Conservation (phyloP, 257 asterid genomes). For the Sherardia arvensis region DNA sequence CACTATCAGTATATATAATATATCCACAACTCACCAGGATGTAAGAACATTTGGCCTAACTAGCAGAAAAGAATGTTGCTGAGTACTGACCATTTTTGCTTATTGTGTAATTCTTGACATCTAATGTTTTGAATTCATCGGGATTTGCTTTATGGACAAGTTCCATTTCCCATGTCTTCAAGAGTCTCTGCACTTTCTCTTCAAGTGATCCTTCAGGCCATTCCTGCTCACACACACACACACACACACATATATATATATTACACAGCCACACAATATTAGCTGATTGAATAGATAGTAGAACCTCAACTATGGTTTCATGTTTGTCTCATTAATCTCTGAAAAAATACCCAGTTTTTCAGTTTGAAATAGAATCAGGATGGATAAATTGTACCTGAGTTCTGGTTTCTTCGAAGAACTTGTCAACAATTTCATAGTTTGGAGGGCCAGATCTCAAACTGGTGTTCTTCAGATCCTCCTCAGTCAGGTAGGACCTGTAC, state of each 20-base stretch:
- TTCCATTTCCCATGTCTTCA: slow-evolving; percentile 69
- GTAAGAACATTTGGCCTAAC: no score
- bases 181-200: slow-evolving; percentile 49
- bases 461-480: slow-evolving; percentile 51
- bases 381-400: slow-evolving; percentile 46
- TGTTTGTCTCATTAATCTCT: no score
- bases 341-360: no score
- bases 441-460: slow-evolving; percentile 62
- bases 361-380: neutral
- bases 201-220: slow-evolving; percentile 50
- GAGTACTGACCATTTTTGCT: slow-evolving; percentile 38
- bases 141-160: slow-evolving; percentile 53
- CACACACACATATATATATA: no score
- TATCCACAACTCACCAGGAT: neutral
- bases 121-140: slow-evolving; percentile 31
- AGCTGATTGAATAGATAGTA: no score
- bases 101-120: slow-evolving; percentile 23
- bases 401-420: slow-evolving; percentile 72
- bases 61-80: no score
- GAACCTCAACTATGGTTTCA: no score
- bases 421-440: slow-evolving; percentile 51
- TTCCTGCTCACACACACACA: slow-evolving; percentile 21
- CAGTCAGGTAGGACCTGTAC: slow-evolving; percentile 50
- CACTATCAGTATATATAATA: neutral
- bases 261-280: no score